phyloP scores from a whole-genome alignment of 306 rosid genomes.

The Fragaria iinumae region DNA sequence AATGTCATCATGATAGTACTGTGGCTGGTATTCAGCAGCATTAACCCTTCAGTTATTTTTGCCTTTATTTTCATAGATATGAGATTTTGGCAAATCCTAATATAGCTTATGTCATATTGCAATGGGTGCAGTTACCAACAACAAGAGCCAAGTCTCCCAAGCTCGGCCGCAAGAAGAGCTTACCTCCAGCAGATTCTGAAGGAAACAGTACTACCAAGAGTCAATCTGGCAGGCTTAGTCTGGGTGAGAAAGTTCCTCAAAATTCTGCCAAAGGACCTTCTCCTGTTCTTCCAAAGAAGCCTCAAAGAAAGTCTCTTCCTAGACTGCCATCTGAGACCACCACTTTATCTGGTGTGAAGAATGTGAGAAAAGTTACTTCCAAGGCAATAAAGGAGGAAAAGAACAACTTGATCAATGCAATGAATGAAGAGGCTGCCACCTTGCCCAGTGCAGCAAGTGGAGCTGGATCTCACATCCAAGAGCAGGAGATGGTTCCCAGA shows the following conservation, averaged over 20 bases:
- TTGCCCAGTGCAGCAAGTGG: constrained; percentile 26
- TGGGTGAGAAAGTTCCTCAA: constrained; percentile 63
- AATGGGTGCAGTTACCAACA: constrained; percentile 71
- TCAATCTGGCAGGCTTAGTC: constrained; percentile 57
- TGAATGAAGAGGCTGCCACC: constrained; percentile 33
- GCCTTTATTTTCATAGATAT: background rate
- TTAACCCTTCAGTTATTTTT: background rate
- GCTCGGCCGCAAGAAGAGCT: constrained; percentile 85
- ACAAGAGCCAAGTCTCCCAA: constrained; percentile 99
- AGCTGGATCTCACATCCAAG: constrained; percentile 32
- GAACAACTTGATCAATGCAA: constrained; percentile 35
- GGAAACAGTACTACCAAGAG: constrained; percentile 39
- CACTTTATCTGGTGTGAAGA: constrained; percentile 41
- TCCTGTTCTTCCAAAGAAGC: constrained; percentile 60
- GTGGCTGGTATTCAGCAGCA: background rate
- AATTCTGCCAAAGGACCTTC: constrained; percentile 47
- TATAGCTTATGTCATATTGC: constrained; percentile 16
- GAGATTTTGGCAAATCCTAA: constrained; percentile 12
- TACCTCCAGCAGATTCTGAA: constrained; percentile 43
- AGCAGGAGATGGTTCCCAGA: constrained; percentile 30
- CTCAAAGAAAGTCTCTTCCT: constrained; percentile 88
- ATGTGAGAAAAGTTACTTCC: constrained; percentile 46
- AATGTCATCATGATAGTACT: background rate
- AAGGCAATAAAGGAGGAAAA: constrained; percentile 48
- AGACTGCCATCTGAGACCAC: constrained; percentile 65